Base-by-base conservation (phyloP, 352 stramenopile species). In the Peronospora farinosa region DNA sequence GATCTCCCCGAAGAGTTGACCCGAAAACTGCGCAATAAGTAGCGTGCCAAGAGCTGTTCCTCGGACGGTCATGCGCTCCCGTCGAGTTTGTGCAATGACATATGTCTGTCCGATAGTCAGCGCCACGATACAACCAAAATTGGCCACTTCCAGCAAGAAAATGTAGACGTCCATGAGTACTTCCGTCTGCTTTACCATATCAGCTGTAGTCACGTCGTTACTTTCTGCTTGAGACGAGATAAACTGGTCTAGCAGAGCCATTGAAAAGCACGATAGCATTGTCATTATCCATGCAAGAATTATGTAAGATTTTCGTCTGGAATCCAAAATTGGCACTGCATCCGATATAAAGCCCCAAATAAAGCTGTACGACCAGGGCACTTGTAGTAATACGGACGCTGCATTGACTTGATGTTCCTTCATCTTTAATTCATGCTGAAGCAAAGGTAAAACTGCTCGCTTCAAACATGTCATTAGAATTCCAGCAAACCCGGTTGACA, bases 301-400 rank as follows among this genome's bases (percentile, higher is more conserved):
- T 56, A 94, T 88, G 57, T 95, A 95, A 3, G 83, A 63, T 54
- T 91, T 92, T 16, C 83, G 67, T 23, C 75, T 72, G 13, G 77
- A 82, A 19, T 72, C 75, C 23, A 72, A 58, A 45, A 95, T 84
- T 2, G 85, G 85, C 21, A 84, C 73, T 16, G 67, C 81, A 51
- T 95, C 85, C 31, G 67, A 80, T 3, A 92, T 42, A 36, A 93
- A 72, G 33, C 83, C 88, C 49, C 89, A 78, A 13, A 94, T 32
- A 19, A 96, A 79, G 54, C 87, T 91, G 42, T 68, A 76, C 10
- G 62, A 72, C 69, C 66, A 79, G 5, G 69, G 66, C 3, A 79
- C 32, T 21, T 65, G 44, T 13, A 76, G 52, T 38, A 79, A 23
- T 25, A 76, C 68, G 16, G 57, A 47, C 7, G 66, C 66, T 10